These are phyloP conservation scores for Magnolia officinalis DNA, from an alignment of 164 flowering plant genomes.

Conservation along the genomic window DNA sequence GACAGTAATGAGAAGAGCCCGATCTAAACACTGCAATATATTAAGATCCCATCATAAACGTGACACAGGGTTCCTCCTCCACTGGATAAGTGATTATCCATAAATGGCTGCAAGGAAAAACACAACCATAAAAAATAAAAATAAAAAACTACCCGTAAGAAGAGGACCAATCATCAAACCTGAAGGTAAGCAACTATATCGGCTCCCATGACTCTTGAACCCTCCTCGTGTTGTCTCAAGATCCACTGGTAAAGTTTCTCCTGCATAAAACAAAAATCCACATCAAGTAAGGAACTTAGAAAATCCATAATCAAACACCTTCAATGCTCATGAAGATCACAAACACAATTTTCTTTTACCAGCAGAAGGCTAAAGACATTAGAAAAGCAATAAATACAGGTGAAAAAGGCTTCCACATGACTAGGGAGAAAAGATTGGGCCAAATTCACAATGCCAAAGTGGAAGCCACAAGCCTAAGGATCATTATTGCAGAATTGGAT, in stretches of 20 bases:
- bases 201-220: slow-evolving; percentile 52
- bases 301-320: not conserved
- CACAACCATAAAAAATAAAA: not conserved
- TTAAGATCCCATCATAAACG: too few species aligned
- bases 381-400: not conserved
- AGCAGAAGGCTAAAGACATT: not conserved
- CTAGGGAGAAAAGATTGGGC: not conserved
- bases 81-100: not conserved
- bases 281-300: not conserved
- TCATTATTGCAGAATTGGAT: too few species aligned
- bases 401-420: not conserved
- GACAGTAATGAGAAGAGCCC: too few species aligned
- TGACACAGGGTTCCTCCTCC: not conserved
- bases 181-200: slow-evolving; percentile 66
- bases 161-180: slow-evolving; percentile 34
- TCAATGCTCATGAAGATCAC: not conserved
- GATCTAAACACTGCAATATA: too few species aligned
- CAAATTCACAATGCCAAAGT: too few species aligned
- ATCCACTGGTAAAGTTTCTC: slow-evolving; percentile 89
- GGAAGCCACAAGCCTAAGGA: too few species aligned
- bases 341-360: not conserved
- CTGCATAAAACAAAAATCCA: slow-evolving; percentile 28
- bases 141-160: not conserved
- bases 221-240: slow-evolving; percentile 71
- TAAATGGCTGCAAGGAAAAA: not conserved